These are phyloP conservation scores for Globomyces sp. DNA, from an alignment of 371 early-diverging fungal species.

Conservation along the genomic window DNA sequence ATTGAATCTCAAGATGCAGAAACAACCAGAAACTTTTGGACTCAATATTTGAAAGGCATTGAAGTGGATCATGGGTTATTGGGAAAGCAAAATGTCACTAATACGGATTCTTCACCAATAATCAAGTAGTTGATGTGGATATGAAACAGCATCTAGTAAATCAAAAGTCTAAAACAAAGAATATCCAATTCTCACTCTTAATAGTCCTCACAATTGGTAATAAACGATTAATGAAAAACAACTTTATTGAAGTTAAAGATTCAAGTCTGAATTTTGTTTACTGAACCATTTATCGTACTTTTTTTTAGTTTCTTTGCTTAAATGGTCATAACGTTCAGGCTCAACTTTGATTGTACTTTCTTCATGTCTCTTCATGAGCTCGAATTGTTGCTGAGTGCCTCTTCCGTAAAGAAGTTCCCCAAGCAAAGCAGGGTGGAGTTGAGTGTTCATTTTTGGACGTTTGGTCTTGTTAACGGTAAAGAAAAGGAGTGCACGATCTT, in stretches of 20 bases:
- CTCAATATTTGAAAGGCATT: conserved; percentile 10
- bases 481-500: too few relatives aligned
- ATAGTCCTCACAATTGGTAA: neutral
- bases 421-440: too few relatives aligned
- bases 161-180: too few relatives aligned
- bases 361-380: too few relatives aligned
- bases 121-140: neutral
- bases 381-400: too few relatives aligned
- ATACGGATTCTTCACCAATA: neutral
- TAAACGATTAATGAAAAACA: conserved; percentile 23
- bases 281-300: conserved; percentile 17
- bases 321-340: conserved; percentile 3
- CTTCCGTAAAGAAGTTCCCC: too few relatives aligned
- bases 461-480: too few relatives aligned
- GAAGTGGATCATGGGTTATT: neutral
- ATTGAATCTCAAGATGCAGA: conserved; percentile 9
- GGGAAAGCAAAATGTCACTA: neutral
- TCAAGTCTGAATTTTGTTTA: conserved; percentile 15
- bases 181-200: too few relatives aligned
- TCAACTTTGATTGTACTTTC: too few relatives aligned
- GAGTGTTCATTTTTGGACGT: too few relatives aligned
- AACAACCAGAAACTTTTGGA: conserved; percentile 1
- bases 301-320: conserved; percentile 22
- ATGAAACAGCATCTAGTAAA: neutral
- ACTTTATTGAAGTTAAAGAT: conserved; percentile 2